These are phyloP conservation scores for Boechera divaricarpa DNA, from an alignment of 345 rosid genomes.

Conservation along the genomic window DNA sequence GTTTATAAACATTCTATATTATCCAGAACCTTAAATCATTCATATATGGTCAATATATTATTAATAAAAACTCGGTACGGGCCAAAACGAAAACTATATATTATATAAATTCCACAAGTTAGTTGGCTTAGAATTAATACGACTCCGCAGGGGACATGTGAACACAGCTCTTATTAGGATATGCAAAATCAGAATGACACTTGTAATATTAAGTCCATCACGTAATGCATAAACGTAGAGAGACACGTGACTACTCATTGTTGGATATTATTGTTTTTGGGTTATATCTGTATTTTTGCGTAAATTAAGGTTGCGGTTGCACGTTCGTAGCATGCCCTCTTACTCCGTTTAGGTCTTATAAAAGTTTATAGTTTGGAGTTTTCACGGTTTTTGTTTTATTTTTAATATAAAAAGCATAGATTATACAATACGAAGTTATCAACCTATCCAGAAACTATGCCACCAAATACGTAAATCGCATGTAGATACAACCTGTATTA, in stretches of 20 bases:
- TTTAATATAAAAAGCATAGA: background rate
- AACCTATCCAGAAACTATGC: slow-evolving; percentile 38
- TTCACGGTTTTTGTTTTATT: background rate
- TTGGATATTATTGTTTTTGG: slow-evolving; percentile 39
- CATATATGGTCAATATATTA: background rate
- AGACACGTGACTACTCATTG: slow-evolving; percentile 44
- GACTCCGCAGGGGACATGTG: slow-evolving; percentile 39
- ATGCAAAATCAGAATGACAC: slow-evolving; percentile 41
- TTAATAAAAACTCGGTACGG: background rate
- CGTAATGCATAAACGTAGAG: slow-evolving; percentile 23
- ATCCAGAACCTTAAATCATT: slow-evolving; percentile 6
- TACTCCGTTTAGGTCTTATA: slow-evolving; percentile 28
- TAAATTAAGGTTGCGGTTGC: slow-evolving; percentile 40
- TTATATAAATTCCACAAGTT: slow-evolving; percentile 38
- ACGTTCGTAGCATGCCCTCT: slow-evolving; percentile 44
- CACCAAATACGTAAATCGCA: slow-evolving; percentile 46
- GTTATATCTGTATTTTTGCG: slow-evolving; percentile 18
- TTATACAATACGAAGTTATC: slow-evolving; percentile 32
- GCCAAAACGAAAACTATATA: slow-evolving; percentile 30
- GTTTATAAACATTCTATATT: slow-evolving; percentile 42
- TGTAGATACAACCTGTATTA: slow-evolving; percentile 39
- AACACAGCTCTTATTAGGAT: slow-evolving; percentile 40
- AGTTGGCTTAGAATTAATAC: slow-evolving; percentile 37
- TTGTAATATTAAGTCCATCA: slow-evolving; percentile 38
- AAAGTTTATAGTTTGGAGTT: background rate